Evolutionary conservation across 2,329 filamentous ascomycete species (phyloP).

Genomic region (Davidsoniella neocaledoniae): DNA sequence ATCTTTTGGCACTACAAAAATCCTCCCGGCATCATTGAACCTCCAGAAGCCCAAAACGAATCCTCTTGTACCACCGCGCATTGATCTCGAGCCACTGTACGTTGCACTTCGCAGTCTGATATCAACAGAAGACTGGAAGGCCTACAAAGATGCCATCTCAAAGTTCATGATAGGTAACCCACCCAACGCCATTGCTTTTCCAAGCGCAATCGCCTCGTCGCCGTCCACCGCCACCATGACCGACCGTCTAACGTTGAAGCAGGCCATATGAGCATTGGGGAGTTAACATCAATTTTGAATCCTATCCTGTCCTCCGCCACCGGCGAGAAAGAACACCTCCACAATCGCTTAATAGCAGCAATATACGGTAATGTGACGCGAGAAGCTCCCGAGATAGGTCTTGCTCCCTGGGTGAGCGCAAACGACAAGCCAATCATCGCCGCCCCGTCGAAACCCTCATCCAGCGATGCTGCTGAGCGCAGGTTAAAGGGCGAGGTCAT

Average conservation of each 20-base stretch:
- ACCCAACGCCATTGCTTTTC: background rate
- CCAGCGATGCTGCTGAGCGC: conserved; percentile 48
- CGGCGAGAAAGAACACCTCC: conserved; percentile 44
- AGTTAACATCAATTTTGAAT: conserved; percentile 50
- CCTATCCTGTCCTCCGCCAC: conserved; percentile 39
- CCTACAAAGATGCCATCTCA: conserved; percentile 45
- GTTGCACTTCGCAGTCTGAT: conserved; percentile 42
- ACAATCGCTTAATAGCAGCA: conserved; percentile 50
- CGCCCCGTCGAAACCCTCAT: conserved; percentile 42
- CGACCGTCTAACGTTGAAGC: background rate
- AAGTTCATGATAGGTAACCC: conserved; percentile 44
- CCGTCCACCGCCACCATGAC: background rate
- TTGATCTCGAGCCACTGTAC: conserved; percentile 51
- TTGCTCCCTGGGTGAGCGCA: conserved; percentile 55
- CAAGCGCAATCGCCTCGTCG: background rate
- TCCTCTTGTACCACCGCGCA: conserved; percentile 46
- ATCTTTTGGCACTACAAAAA: conserved; percentile 22
- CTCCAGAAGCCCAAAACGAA: conserved; percentile 39
- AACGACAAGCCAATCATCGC: conserved; percentile 47
- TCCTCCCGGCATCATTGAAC: conserved; percentile 27
- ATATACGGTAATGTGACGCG: conserved; percentile 54
- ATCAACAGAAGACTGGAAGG: conserved; percentile 42
- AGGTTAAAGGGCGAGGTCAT: conserved; percentile 53
- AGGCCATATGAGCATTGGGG: conserved; percentile 11
- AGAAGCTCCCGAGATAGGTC: conserved; percentile 50